phyloP scores from a whole-genome alignment of 2,329 filamentous ascomycete species.

The Fusarium nodosum region DNA sequence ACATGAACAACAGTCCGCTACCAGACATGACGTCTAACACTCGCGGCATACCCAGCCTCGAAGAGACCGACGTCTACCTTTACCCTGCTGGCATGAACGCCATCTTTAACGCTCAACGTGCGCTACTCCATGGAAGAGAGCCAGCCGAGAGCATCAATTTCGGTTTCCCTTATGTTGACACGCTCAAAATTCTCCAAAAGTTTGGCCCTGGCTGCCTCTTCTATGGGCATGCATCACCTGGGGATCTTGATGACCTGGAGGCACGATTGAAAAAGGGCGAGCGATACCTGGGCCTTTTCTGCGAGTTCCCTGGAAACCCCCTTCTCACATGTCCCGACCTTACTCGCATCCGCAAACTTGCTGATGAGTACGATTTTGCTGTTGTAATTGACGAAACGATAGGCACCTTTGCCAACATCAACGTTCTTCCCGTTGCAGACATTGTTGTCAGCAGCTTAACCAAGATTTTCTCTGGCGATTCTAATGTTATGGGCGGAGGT shows the following conservation, averaged over 20 bases:
- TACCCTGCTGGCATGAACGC: slow-evolving; percentile 94
- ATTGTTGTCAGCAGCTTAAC: slow-evolving; percentile 95
- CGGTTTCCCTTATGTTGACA: slow-evolving; percentile 98
- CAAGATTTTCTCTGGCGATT: slow-evolving; percentile 97
- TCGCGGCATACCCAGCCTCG: slow-evolving; percentile 73
- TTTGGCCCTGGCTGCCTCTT: slow-evolving; percentile 92
- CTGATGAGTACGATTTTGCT: slow-evolving; percentile 87
- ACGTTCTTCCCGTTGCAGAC: slow-evolving; percentile 90
- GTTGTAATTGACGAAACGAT: slow-evolving; percentile 97
- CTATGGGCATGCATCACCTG: slow-evolving; percentile 82
- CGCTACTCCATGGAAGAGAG: slow-evolving; percentile 74
- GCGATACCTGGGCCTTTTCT: slow-evolving; percentile 85
- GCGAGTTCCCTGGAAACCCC: slow-evolving; percentile 95
- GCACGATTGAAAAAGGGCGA: slow-evolving; percentile 77
- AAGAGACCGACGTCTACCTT: slow-evolving; percentile 89
- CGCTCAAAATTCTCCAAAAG: slow-evolving; percentile 93
- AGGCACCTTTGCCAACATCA: slow-evolving; percentile 95
- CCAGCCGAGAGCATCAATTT: slow-evolving; percentile 85
- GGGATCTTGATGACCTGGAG: slow-evolving; percentile 89
- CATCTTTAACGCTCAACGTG: slow-evolving; percentile 89
- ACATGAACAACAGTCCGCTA: slow-evolving; percentile 55
- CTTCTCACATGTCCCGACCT: slow-evolving; percentile 88
- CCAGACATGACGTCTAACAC: slow-evolving; percentile 58
- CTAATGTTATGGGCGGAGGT: slow-evolving; percentile 97
- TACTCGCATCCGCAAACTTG: slow-evolving; percentile 80